Base-by-base conservation (phyloP, 2,329 filamentous ascomycete genomes). In the Colletotrichum godetiae region DNA sequence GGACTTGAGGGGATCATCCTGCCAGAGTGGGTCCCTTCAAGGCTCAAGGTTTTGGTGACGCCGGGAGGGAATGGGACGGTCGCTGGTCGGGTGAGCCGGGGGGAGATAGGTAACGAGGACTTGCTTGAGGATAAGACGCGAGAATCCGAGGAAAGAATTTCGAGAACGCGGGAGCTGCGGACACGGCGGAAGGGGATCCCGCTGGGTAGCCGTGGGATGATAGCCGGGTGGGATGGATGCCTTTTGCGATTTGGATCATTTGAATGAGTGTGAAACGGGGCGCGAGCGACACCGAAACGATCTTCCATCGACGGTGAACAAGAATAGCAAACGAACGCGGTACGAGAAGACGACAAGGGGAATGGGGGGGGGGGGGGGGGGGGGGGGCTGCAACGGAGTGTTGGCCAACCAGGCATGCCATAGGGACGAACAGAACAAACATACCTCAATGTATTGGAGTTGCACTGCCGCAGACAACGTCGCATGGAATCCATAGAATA, bases 1-100 rank as follows among this genome's bases (percentile, higher is more conserved):
- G 71, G 49, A 49, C 49, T 61, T 56, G 33, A 73, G 66, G 59
- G 46, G 70, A 57, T 13, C 55, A 56, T 65, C 55, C 66, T 49
- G 59, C 8, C 49, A 55, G 19, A 29, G 62, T 49, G 42, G 42
- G 42, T 19, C 42, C 42, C 19, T 49, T 49, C 42, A 19, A 49
- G 42, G 42, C 42, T 49, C 42, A 49, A 49, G 42, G 42, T 49
- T 49, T 49, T 49, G 42, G 42, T 49, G 42, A 19, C 42, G 52
- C 62, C 33, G 27, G 13, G n/a, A 33, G 61, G 49, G 13, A 2
- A 46, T 29, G 58, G 37, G 24, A 15, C 19, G 27, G 46, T 33
- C 19, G 49, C 37, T 29, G 42, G 22, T 22, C 42, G 37, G 61
- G 22, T 22, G 24, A 37, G 37, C 13, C 4, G 27, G 59, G 59